A percentile compares a stretch with the other conserved stretches of the same genome.
phyloP scores from a whole-genome alignment of 495 filamentous ascomycete species.

The Annulohypoxylon bovei region DNA sequence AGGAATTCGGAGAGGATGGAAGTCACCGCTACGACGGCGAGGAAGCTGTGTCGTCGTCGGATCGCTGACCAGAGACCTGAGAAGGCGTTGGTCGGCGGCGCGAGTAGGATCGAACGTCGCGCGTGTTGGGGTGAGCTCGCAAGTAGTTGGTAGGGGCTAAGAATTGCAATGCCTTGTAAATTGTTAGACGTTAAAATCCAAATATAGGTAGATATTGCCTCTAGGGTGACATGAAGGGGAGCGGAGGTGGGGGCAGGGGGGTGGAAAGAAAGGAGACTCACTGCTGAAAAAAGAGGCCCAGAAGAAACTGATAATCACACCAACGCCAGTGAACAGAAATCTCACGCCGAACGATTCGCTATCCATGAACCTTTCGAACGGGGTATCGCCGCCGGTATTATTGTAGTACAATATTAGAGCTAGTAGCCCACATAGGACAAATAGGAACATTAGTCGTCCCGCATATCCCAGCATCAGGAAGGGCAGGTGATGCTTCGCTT shows the following conservation, averaged over 20 bases:
- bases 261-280: slow-evolving; percentile 25
- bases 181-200: slow-evolving; percentile 1
- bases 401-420: slow-evolving; percentile 56
- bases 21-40: slow-evolving; percentile 46
- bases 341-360: slow-evolving; percentile 54
- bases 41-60: slow-evolving; percentile 43
- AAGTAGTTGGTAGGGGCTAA: slow-evolving; percentile 48
- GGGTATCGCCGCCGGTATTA: slow-evolving; percentile 46
- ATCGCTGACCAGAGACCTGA: slow-evolving; percentile 51
- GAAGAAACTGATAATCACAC: slow-evolving; percentile 54
- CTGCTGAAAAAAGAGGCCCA: slow-evolving; percentile 53
- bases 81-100: slow-evolving; percentile 49
- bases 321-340: slow-evolving; percentile 56
- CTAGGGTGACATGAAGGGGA: not conserved
- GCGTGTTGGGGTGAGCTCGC: slow-evolving; percentile 39
- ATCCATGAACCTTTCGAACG: slow-evolving; percentile 59
- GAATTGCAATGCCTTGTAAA: slow-evolving; percentile 27
- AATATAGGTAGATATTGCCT: not conserved
- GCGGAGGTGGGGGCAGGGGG: not conserved
- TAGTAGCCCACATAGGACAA: slow-evolving; percentile 50
- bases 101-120: slow-evolving; percentile 48
- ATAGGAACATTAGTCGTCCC: slow-evolving; percentile 43
- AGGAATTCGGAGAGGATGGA: slow-evolving; percentile 52
- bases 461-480: slow-evolving; percentile 49
- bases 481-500: slow-evolving; percentile 41